These are phyloP conservation scores for Mitragyna speciosa DNA, from an alignment of 257 asterid genomes.

Conservation along the genomic window DNA sequence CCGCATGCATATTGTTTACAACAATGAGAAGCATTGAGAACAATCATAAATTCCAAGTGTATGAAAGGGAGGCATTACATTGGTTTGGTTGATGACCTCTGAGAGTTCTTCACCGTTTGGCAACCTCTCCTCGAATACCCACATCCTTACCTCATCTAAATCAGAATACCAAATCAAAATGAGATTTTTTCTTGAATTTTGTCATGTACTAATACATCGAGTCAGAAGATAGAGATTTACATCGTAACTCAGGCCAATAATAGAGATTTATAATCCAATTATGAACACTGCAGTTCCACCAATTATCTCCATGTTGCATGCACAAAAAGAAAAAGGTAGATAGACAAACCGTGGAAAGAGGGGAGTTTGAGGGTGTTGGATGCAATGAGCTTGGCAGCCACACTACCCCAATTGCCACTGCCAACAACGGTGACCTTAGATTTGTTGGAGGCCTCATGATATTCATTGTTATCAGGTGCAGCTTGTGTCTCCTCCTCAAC, in stretches of 20 bases:
- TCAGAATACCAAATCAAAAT: conserved; percentile 7
- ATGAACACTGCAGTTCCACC: neutral
- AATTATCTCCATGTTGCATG: neutral
- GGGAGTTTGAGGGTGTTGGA: conserved; percentile 56
- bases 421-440: conserved; percentile 79
- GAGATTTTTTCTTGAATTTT: neutral
- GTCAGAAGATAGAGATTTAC: neutral
- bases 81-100: conserved; percentile 60
- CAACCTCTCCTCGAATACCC: conserved; percentile 75
- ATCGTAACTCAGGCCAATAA: neutral
- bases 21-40: neutral
- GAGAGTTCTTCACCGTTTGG: conserved; percentile 69
- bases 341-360: conserved; percentile 60
- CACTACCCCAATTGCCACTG: conserved; percentile 96
- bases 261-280: neutral
- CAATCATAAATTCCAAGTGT: neutral
- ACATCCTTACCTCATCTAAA: conserved; percentile 82
- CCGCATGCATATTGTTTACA: neutral
- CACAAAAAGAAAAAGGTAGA: neutral
- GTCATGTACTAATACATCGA: neutral
- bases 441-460: conserved; percentile 25
- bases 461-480: conserved; percentile 3
- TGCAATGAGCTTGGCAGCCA: conserved; percentile 87
- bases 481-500: conserved; percentile 9
- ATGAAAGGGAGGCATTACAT: conserved; percentile 34